A percentile compares a stretch with the other conserved stretches of the same genome.
phyloP scores from a whole-genome alignment of 108 stramenopile genomes.

The Asterionellopsis glacialis region DNA sequence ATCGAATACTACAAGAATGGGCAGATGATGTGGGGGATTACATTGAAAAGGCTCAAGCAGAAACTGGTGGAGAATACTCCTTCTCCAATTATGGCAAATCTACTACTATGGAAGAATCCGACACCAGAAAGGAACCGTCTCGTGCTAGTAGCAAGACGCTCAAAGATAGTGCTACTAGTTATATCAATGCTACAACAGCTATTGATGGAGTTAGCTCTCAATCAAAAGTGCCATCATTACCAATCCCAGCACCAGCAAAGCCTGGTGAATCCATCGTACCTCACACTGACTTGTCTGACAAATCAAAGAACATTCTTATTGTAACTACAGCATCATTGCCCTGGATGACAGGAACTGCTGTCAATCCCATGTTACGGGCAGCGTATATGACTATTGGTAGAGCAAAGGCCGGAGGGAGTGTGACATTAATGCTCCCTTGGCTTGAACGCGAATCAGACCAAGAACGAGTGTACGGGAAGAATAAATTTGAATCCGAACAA shows the following conservation, averaged over 20 bases:
- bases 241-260: conserved; percentile 45
- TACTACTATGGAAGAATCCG: conserved; percentile 11
- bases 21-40: conserved; percentile 70
- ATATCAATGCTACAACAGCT: background rate
- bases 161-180: background rate
- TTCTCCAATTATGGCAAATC: conserved; percentile 36
- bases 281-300: conserved; percentile 43
- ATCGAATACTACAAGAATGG: conserved; percentile 69
- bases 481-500: conserved; percentile 49
- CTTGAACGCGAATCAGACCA: conserved; percentile 58
- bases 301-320: conserved; percentile 53
- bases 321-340: conserved; percentile 83
- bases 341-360: conserved; percentile 89
- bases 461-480: conserved; percentile 45
- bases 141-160: background rate
- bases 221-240: conserved; percentile 11
- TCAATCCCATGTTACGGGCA: conserved; percentile 75
- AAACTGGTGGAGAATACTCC: conserved; percentile 34
- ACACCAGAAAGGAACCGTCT: conserved; percentile 2
- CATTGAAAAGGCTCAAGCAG: conserved; percentile 35
- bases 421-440: conserved; percentile 85
- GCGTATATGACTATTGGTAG: conserved; percentile 46
- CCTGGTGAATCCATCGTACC: conserved; percentile 46
- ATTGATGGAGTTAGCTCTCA: background rate
- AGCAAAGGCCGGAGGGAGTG: conserved; percentile 35